phyloP scores from a whole-genome alignment of 371 early-diverging fungal genomes.

The Actinomucor elegans region DNA sequence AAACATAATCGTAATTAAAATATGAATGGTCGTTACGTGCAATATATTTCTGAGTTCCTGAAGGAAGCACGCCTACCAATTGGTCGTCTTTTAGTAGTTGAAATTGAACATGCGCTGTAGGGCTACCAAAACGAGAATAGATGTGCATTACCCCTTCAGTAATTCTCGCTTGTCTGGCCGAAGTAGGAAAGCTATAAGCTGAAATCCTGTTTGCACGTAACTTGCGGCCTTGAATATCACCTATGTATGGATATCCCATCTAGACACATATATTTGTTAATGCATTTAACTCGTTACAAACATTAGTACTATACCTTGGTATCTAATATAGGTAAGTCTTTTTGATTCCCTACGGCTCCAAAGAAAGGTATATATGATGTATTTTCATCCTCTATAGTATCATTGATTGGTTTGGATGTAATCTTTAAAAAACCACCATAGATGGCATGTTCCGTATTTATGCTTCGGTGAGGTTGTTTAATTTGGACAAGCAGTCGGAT shows the following conservation, averaged over 20 bases:
- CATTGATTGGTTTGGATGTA: constrained; percentile 8
- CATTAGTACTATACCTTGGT: not conserved
- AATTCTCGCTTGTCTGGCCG: no score
- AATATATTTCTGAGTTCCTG: not conserved
- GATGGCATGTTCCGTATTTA: constrained; percentile 11
- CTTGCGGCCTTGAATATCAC: not conserved
- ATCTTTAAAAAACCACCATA: constrained; percentile 22
- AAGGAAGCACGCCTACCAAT: not conserved
- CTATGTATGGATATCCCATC: constrained; percentile 3
- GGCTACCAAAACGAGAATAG: constrained; percentile 7
- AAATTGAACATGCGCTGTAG: constrained; percentile 2
- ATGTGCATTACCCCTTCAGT: not conserved
- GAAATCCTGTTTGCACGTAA: no score
- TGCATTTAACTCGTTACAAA: no score
- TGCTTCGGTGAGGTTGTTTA: not conserved
- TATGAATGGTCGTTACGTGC: constrained; percentile 13
- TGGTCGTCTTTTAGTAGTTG: not conserved
- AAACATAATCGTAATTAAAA: not conserved
- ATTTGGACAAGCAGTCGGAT: not conserved
- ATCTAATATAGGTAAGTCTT: constrained; percentile 25
- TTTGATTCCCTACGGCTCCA: constrained; percentile 46
- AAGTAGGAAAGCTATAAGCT: no score
- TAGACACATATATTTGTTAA: not conserved
- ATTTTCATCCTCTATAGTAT: not conserved
- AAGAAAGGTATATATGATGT: constrained; percentile 45